Conservation (phyloP, 1,284 basidiomycete species). For the Nidula niveotomentosa region DNA sequence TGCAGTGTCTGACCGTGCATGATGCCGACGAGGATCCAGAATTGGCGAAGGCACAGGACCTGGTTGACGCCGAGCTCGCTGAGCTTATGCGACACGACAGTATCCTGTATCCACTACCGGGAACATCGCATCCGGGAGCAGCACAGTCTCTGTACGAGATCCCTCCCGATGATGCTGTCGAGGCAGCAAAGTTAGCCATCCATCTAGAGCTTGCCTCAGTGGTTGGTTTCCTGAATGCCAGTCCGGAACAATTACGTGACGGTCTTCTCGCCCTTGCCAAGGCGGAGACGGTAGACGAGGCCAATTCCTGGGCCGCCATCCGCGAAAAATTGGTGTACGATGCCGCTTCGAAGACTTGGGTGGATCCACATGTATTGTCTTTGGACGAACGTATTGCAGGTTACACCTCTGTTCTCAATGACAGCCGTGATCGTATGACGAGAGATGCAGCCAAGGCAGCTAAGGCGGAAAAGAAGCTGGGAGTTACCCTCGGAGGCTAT, state of each 20-base stretch:
- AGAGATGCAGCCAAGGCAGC: conserved; percentile 78
- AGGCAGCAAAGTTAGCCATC: conserved; percentile 70
- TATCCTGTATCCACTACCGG: conserved; percentile 86
- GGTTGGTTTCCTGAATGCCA: conserved; percentile 86
- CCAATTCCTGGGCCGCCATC: conserved; percentile 66
- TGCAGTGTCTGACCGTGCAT: conserved; percentile 56
- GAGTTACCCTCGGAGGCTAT: conserved; percentile 89
- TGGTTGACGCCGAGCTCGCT: conserved; percentile 83
- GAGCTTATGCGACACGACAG: conserved; percentile 87
- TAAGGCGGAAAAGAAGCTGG: conserved; percentile 93
- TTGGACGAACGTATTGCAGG: conserved; percentile 64
- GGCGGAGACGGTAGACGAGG: conserved; percentile 58
- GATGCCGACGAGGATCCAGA: conserved; percentile 42
- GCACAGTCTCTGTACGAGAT: conserved; percentile 73
- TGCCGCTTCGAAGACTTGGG: conserved; percentile 60
- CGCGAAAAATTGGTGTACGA: conserved; percentile 68
- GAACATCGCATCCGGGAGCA: conserved; percentile 80
- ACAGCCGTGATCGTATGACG: conserved; percentile 75
- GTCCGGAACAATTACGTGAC: conserved; percentile 73
- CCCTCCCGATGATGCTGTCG: conserved; percentile 80
- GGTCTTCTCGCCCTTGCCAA: conserved; percentile 65
- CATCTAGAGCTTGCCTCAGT: conserved; percentile 79
- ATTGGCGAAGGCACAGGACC: conserved; percentile 50
- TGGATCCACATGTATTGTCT: conserved; percentile 60
- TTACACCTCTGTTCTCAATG: conserved; percentile 60